Conservation (phyloP, 2,329 filamentous ascomycete genomes). For the Calonectria hongkongensis region DNA sequence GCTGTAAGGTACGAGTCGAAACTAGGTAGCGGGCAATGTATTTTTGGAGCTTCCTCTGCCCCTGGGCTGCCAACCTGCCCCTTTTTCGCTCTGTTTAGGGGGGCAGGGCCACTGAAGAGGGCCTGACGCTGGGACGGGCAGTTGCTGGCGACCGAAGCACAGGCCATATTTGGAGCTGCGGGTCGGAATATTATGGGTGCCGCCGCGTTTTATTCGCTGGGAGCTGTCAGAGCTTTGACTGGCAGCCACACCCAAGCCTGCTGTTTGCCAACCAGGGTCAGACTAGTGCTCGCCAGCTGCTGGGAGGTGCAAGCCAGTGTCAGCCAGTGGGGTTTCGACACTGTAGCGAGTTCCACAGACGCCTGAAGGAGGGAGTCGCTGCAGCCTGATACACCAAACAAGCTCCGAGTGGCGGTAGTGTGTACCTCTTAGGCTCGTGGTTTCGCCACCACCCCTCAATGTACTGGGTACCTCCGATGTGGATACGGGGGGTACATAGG, state of each 20-base stretch:
- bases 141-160: conserved; percentile 17
- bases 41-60: conserved; percentile 35
- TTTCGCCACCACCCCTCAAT: not conserved
- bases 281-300: conserved; percentile 27
- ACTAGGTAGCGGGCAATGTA: conserved; percentile 25
- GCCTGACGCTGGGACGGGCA: conserved; percentile 24
- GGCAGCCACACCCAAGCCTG: conserved; percentile 24
- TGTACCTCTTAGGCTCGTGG: not conserved
- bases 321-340: conserved; percentile 33
- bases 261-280: conserved; percentile 25
- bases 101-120: conserved; percentile 5
- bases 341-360: conserved; percentile 39
- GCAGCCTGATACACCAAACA: conserved; percentile 32
- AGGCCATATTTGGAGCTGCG: conserved; percentile 29
- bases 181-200: conserved; percentile 50
- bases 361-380: conserved; percentile 21
- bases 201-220: conserved; percentile 44
- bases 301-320: conserved; percentile 33
- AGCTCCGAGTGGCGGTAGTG: conserved; percentile 4
- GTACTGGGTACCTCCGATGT: conserved; percentile 3
- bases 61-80: conserved; percentile 30
- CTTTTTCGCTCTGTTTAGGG: conserved; percentile 30
- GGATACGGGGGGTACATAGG: conserved; percentile 14
- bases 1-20: conserved; percentile 32
- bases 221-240: conserved; percentile 30